These are phyloP conservation scores for Mycena pura DNA, from an alignment of 768 basidiomycete species.

Conservation along the genomic window DNA sequence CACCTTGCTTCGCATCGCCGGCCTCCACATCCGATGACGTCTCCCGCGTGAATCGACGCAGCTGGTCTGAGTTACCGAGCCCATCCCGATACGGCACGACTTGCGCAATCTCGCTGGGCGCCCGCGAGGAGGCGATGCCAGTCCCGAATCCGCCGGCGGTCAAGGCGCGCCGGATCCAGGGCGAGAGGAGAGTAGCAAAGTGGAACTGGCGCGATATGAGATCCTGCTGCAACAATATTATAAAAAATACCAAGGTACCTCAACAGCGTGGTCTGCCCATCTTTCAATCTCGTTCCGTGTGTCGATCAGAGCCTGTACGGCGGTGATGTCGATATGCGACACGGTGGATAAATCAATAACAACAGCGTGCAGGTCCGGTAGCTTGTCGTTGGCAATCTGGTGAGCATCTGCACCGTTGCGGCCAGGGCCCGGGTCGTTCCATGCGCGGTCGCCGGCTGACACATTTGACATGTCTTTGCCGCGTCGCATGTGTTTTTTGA, in stretches of 20 bases:
- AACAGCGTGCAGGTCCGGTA: constrained; percentile 80
- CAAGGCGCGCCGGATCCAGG: constrained; percentile 91
- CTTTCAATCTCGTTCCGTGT: constrained; percentile 86
- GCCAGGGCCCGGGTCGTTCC: constrained; percentile 90
- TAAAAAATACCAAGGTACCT: constrained; percentile 50
- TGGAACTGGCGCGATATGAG: constrained; percentile 69
- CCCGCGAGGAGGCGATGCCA: constrained; percentile 51
- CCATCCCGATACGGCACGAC: constrained; percentile 72
- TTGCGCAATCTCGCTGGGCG: constrained; percentile 72
- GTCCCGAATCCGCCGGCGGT: constrained; percentile 91
- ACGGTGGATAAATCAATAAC: constrained; percentile 91
- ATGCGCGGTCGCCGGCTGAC: constrained; percentile 76
- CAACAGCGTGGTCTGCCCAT: constrained; percentile 80
- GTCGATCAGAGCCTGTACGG: constrained; percentile 90
- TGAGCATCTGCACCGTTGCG: constrained; percentile 54
- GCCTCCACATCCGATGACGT: constrained; percentile 43
- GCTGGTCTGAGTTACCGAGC: constrained; percentile 34
- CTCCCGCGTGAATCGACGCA: constrained; percentile 28
- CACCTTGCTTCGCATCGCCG: constrained; percentile 39
- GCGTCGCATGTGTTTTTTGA: constrained; percentile 77
- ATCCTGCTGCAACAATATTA: neutral
- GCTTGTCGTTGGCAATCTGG: constrained; percentile 54
- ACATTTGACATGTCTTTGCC: constrained; percentile 76
- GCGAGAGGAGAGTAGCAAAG: constrained; percentile 89
- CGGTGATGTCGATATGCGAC: constrained; percentile 92